Percentiles rank a stretch among this genome's conserved stretches.
These are phyloP conservation scores for Stephanodiscus triporus DNA, from an alignment of 108 stramenopile species.

Conservation along the genomic window DNA sequence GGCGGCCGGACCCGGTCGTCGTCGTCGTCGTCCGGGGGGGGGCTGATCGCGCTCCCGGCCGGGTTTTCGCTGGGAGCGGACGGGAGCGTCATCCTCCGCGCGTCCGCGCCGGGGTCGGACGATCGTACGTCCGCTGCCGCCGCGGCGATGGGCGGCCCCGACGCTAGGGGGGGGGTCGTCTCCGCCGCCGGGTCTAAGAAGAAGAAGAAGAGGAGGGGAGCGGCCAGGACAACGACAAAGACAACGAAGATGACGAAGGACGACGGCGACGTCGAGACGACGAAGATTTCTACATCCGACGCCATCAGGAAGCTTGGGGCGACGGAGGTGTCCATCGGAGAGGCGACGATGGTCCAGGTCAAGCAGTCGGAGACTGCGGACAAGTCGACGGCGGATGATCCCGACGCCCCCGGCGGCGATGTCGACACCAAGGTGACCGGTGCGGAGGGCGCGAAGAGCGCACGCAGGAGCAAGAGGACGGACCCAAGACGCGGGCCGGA, in stretches of 20 bases:
- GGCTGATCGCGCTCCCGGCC: slow-evolving; percentile 39
- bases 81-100: slow-evolving; percentile 40
- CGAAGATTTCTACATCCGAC: slow-evolving; percentile 56
- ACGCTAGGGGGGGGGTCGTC: not conserved
- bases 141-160: not conserved
- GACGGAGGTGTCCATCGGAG: slow-evolving; percentile 83
- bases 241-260: not conserved
- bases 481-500: slow-evolving; percentile 52
- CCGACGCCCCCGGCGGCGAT: slow-evolving; percentile 7
- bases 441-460: slow-evolving; percentile 21
- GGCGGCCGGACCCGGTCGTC: not conserved
- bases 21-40: slow-evolving; percentile 12
- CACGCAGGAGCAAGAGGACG: slow-evolving; percentile 16
- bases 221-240: slow-evolving; percentile 2
- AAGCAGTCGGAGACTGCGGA: slow-evolving; percentile 55
- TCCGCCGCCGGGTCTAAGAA: slow-evolving; percentile 13
- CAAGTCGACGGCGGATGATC: slow-evolving; percentile 17
- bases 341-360: slow-evolving; percentile 67
- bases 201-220: slow-evolving; percentile 43
- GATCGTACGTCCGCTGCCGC: not conserved
- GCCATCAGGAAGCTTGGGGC: slow-evolving; percentile 72
- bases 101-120: slow-evolving; percentile 13
- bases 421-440: slow-evolving; percentile 41
- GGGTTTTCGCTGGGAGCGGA: slow-evolving; percentile 41
- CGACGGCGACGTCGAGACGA: not conserved